Conservation (phyloP, 495 filamentous ascomycete genomes). For the Penicillium longicatenatum region DNA sequence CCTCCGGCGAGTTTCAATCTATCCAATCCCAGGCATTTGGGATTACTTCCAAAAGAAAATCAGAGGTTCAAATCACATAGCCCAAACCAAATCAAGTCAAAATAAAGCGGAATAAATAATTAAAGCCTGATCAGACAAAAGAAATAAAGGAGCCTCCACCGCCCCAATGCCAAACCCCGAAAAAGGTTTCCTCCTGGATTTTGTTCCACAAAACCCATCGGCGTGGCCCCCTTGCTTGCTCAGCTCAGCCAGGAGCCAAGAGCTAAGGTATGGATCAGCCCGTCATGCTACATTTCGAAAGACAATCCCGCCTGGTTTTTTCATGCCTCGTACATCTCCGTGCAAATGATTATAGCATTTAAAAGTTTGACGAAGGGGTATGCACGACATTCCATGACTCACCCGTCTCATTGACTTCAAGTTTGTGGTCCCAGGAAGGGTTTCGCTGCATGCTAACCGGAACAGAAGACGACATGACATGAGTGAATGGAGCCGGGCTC, state of each 20-base stretch:
- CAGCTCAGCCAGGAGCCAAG: constrained; percentile 9
- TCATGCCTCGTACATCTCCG: neutral
- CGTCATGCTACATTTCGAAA: neutral
- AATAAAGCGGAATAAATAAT: neutral
- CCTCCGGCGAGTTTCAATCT: neutral
- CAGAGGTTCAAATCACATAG: neutral
- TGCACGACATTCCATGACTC: constrained; percentile 13
- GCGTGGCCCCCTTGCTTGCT: constrained; percentile 5
- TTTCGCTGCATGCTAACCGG: constrained; percentile 14
- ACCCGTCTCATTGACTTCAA: neutral
- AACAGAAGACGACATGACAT: neutral
- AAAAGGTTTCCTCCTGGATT: constrained; percentile 4
- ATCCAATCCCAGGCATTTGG: neutral
- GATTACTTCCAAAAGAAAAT: neutral
- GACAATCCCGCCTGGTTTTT: neutral
- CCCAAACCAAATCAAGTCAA: neutral
- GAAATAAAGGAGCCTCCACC: constrained; percentile 3
- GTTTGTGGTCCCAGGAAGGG: constrained; percentile 13
- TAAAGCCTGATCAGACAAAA: neutral
- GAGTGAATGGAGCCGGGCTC: constrained; percentile 12
- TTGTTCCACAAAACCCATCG: constrained; percentile 14
- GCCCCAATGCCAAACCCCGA: constrained; percentile 13
- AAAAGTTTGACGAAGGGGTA: neutral
- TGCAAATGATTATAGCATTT: neutral
- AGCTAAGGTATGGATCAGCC: constrained; percentile 10